Percentiles rank a stretch among this genome's conserved stretches.
Conservation (phyloP, 106 monocot species). For the Cymbidium sinense region DNA sequence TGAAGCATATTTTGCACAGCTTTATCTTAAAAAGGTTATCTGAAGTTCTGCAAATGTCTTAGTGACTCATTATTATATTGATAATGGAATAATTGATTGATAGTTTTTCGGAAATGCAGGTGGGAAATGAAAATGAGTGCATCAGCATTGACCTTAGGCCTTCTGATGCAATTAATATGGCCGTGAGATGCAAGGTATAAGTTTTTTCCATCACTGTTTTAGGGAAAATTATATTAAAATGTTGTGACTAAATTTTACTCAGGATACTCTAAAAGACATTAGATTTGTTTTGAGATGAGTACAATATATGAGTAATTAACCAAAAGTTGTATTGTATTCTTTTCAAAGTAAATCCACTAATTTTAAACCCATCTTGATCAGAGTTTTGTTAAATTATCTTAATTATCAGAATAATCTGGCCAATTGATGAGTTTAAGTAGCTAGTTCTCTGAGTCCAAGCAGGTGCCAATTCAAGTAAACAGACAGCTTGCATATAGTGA, state of each 20-base stretch:
- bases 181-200: slow-evolving; percentile 78
- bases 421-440: background rate
- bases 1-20: slow-evolving; percentile 84
- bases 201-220: background rate
- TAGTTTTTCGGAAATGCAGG: slow-evolving; percentile 24
- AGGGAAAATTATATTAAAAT: too few species aligned
- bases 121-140: slow-evolving; percentile 54
- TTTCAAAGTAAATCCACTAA: too few species aligned
- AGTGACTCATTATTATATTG: background rate
- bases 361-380: too few species aligned
- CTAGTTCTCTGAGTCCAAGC: background rate
- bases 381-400: too few species aligned
- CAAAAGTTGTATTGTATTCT: too few species aligned
- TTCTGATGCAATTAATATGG: slow-evolving; percentile 94
- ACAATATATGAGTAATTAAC: too few species aligned
- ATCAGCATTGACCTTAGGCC: slow-evolving; percentile 78
- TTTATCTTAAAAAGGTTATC: slow-evolving; percentile 69
- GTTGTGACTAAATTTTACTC: too few species aligned
- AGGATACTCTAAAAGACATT: too few species aligned
- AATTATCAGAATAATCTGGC: background rate
- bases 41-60: background rate
- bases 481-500: slow-evolving; percentile 69
- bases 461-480: slow-evolving; percentile 98
- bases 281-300: too few species aligned
- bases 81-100: background rate